These are phyloP conservation scores for Penicillium expansum DNA, from an alignment of 2,329 filamentous ascomycete species.

Conservation along the genomic window DNA sequence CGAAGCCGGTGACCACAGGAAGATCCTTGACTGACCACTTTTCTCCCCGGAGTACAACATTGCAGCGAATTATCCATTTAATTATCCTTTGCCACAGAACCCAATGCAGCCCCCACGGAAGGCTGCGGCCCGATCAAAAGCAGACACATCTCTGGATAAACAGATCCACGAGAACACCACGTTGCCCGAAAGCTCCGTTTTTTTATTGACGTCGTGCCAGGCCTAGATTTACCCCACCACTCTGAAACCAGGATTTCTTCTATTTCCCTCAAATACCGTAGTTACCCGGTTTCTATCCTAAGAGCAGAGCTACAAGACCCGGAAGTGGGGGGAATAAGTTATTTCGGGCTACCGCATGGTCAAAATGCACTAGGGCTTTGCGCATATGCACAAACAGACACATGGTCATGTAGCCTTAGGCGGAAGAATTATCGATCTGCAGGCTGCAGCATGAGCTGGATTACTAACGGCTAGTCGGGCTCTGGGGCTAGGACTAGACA, in stretches of 20 bases:
- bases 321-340: background rate
- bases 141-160: background rate
- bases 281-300: constrained; percentile 10
- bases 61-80: background rate
- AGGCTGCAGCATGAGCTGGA: constrained; percentile 6
- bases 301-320: constrained; percentile 7
- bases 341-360: constrained; percentile 7
- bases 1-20: background rate
- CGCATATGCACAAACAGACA: background rate
- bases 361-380: background rate
- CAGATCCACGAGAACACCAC: background rate
- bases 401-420: constrained; percentile 1
- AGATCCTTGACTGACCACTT: background rate
- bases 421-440: constrained; percentile 12
- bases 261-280: constrained; percentile 6
- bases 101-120: too few relatives aligned
- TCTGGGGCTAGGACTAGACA: background rate
- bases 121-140: background rate
- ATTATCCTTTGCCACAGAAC: background rate
- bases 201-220: background rate
- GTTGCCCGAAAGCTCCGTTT: constrained; percentile 2
- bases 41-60: background rate
- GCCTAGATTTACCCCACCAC: background rate
- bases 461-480: constrained; percentile 9
- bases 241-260: constrained; percentile 7